Percentiles rank a stretch among this genome's conserved stretches.
Conservation (phyloP, 2,329 filamentous ascomycete species). For the Xylariaceae sp. region DNA sequence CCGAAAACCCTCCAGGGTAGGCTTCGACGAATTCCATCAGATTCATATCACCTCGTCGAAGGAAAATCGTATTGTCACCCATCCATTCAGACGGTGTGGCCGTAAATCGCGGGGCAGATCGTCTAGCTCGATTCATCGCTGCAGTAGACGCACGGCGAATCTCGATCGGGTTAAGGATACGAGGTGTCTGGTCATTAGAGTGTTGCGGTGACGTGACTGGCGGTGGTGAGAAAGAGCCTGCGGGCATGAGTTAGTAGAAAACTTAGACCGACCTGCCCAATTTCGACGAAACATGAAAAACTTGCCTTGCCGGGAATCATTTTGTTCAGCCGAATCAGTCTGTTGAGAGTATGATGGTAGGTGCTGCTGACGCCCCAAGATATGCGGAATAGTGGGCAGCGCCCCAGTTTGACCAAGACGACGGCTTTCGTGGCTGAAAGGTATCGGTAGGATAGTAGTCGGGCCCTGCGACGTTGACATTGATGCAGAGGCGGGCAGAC, state of each 20-base stretch:
- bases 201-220: slow-evolving; percentile 10
- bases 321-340: background rate
- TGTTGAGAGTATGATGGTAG: slow-evolving; percentile 4
- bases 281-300: background rate
- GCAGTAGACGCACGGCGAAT: slow-evolving; percentile 12
- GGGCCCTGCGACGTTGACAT: background rate
- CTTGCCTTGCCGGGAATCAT: slow-evolving; percentile 6
- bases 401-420: slow-evolving; percentile 2
- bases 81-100: slow-evolving; percentile 11
- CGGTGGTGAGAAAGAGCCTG: slow-evolving; percentile 6
- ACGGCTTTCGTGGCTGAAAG: slow-evolving; percentile 9
- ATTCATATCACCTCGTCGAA: slow-evolving; percentile 10
- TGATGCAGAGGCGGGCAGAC: background rate
- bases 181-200: slow-evolving; percentile 4
- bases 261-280: slow-evolving; percentile 7
- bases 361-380: slow-evolving; percentile 1
- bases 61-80: background rate
- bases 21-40: slow-evolving; percentile 15
- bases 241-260: slow-evolving; percentile 5
- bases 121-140: slow-evolving; percentile 9
- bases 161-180: slow-evolving; percentile 12
- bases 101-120: slow-evolving; percentile 7
- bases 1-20: slow-evolving; percentile 3
- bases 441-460: slow-evolving; percentile 1
- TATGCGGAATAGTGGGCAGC: slow-evolving; percentile 5